These are phyloP conservation scores for Teunomyces gatunensis DNA, from an alignment of 805 yeast species.

Conservation along the genomic window DNA sequence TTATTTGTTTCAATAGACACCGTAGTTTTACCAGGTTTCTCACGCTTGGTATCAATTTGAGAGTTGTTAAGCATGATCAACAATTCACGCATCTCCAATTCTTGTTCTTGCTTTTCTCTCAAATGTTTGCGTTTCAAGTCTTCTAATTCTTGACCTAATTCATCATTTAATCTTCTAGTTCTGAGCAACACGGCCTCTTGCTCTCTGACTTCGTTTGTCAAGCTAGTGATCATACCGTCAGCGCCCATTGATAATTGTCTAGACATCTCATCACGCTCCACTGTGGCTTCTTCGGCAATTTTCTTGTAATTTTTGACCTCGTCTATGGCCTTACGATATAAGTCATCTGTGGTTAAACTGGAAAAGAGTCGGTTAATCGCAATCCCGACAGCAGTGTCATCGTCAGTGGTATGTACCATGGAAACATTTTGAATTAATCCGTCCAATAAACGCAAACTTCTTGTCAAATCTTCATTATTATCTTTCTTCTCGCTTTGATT, in stretches of 20 bases:
- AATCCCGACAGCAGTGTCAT: slow-evolving; percentile 57
- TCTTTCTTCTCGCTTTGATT: slow-evolving; percentile 52
- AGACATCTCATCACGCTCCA: slow-evolving; percentile 53
- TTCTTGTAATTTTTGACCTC: slow-evolving; percentile 19
- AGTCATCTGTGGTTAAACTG: slow-evolving; percentile 79
- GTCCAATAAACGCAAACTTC: slow-evolving; percentile 61
- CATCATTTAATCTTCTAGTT: slow-evolving; percentile 61
- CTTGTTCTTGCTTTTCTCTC: slow-evolving; percentile 71
- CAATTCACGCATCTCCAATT: slow-evolving; percentile 73
- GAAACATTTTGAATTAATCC: slow-evolving; percentile 64
- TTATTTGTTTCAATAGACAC: slow-evolving; percentile 31
- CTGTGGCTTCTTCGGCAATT: slow-evolving; percentile 27
- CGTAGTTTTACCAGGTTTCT: slow-evolving; percentile 30
- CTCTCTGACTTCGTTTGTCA: slow-evolving; percentile 62
- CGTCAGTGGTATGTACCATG: slow-evolving; percentile 48
- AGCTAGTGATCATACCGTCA: slow-evolving; percentile 61
- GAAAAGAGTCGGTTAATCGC: slow-evolving; percentile 73
- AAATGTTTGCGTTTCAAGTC: slow-evolving; percentile 59
- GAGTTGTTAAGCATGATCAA: slow-evolving; percentile 54
- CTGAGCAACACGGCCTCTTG: slow-evolving; percentile 56
- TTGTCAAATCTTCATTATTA: slow-evolving; percentile 37
- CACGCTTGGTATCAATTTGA: slow-evolving; percentile 30
- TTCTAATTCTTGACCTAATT: slow-evolving; percentile 57
- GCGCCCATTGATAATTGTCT: slow-evolving; percentile 73
- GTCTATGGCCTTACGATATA: slow-evolving; percentile 65